Conservation (phyloP, 495 filamentous ascomycete species). For the Cercophora newfieldiana region DNA sequence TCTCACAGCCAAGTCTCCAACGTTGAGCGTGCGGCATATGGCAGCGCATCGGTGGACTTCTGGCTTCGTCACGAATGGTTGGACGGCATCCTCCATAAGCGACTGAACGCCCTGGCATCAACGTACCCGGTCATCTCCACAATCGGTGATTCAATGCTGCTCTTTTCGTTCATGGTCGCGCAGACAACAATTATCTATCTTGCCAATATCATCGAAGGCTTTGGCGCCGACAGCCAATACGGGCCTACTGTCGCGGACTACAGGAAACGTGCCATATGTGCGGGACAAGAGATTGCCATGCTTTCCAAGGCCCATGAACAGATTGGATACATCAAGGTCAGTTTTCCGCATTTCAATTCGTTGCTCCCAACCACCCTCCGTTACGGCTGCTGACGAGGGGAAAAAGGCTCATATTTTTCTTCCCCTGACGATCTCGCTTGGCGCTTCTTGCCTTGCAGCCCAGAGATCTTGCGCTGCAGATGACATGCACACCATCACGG, state of each 20-base stretch:
- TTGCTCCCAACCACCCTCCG: not conserved
- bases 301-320: conserved; percentile 44
- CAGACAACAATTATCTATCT: conserved; percentile 48
- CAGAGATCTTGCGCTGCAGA: conserved; percentile 5
- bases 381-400: no score
- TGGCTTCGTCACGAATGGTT: conserved; percentile 53
- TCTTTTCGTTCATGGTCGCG: conserved; percentile 45
- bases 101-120: conserved; percentile 37
- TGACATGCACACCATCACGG: conserved; percentile 2
- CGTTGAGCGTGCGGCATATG: conserved; percentile 24
- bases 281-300: conserved; percentile 43
- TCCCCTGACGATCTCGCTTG: conserved; percentile 26
- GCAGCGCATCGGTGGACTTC: conserved; percentile 35
- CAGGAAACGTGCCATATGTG: conserved; percentile 35
- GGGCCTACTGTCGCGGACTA: conserved; percentile 32
- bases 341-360: not conserved
- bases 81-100: conserved; percentile 41
- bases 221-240: conserved; percentile 24
- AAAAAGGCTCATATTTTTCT: conserved; percentile 35
- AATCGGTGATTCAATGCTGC: conserved; percentile 48
- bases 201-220: conserved; percentile 34
- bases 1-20: conserved; percentile 44
- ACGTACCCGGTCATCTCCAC: conserved; percentile 37
- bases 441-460: conserved; percentile 21
- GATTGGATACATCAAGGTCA: conserved; percentile 47